A percentile compares a stretch with the other conserved stretches of the same genome.
Conservation (phyloP, 176 grass and related monocot species). For the Phyllostachys edulis region DNA sequence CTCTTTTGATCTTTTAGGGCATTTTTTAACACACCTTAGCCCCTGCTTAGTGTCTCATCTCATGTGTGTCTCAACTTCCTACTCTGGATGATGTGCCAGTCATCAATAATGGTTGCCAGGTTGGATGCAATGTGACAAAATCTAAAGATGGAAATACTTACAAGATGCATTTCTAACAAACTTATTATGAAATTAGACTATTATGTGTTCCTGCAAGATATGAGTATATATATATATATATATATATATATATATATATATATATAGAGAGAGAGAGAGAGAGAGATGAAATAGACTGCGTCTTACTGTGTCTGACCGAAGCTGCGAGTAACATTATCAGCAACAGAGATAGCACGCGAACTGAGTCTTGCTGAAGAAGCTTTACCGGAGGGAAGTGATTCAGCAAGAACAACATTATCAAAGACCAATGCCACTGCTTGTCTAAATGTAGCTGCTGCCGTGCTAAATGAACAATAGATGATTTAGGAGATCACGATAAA, state of each 20-base stretch:
- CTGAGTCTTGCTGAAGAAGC: conserved; percentile 56
- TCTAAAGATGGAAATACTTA: conserved; percentile 2
- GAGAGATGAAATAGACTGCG: conserved; percentile 34
- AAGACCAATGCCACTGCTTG: conserved; percentile 96
- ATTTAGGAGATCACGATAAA: conserved; percentile 41
- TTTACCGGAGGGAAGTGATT: conserved; percentile 93
- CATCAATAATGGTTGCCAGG: neutral
- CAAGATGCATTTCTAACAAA: neutral
- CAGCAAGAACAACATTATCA: conserved; percentile 69
- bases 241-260: too few species aligned
- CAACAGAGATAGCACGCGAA: conserved; percentile 62
- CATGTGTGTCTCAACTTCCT: neutral
- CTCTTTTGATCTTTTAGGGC: neutral
- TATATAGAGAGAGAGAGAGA: too few species aligned
- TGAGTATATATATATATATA: too few species aligned
- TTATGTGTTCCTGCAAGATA: conserved; percentile 6
- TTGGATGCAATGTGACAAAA: neutral
- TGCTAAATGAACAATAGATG: conserved; percentile 58
- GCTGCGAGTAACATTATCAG: conserved; percentile 74
- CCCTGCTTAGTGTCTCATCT: neutral
- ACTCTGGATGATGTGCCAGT: neutral
- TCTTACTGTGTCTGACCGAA: conserved; percentile 68
- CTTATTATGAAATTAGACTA: neutral
- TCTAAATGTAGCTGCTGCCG: conserved; percentile 98
- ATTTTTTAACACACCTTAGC: neutral